A percentile compares a stretch with the other conserved stretches of the same genome.
phyloP scores from a whole-genome alignment of 257 asterid species.

The Agastache rugosa region DNA sequence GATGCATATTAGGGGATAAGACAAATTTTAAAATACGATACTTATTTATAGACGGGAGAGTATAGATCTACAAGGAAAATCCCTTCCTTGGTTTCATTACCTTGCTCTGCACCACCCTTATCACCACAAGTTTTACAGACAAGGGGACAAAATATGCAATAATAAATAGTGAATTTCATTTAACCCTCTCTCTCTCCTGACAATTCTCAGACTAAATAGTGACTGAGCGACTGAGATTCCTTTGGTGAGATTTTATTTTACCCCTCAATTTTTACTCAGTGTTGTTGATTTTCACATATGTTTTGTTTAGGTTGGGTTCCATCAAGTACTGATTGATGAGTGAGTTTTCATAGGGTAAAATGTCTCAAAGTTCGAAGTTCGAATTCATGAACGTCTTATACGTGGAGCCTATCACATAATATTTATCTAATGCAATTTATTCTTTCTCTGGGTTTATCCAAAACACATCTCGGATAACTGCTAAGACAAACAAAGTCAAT shows the following conservation, averaged over 20 bases:
- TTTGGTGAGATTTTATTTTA: not conserved
- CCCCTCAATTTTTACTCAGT: conserved; percentile 14
- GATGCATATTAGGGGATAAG: no score
- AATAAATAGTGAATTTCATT: conserved; percentile 17
- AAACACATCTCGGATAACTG: no score
- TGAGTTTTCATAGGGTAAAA: no score
- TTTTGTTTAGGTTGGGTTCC: not conserved
- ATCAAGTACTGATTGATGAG: not conserved
- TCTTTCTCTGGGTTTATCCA: no score
- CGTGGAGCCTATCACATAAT: no score
- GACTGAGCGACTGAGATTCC: conserved; percentile 2
- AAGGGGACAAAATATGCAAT: conserved; percentile 27
- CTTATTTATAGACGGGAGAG: no score
- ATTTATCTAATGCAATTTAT: no score
- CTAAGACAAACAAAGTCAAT: no score
- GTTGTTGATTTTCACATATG: not conserved
- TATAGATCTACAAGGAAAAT: not conserved
- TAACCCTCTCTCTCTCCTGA: conserved; percentile 26
- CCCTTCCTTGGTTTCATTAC: not conserved
- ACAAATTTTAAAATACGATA: no score
- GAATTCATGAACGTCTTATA: no score
- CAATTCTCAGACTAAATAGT: conserved; percentile 32
- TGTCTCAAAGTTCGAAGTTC: no score
- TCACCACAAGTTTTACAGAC: conserved; percentile 31
- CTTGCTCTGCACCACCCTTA: conserved; percentile 31